Percentiles rank a stretch among this genome's conserved stretches.
Evolutionary conservation across 495 filamentous ascomycete species (phyloP).

Genomic region (Evernia prunastri): DNA sequence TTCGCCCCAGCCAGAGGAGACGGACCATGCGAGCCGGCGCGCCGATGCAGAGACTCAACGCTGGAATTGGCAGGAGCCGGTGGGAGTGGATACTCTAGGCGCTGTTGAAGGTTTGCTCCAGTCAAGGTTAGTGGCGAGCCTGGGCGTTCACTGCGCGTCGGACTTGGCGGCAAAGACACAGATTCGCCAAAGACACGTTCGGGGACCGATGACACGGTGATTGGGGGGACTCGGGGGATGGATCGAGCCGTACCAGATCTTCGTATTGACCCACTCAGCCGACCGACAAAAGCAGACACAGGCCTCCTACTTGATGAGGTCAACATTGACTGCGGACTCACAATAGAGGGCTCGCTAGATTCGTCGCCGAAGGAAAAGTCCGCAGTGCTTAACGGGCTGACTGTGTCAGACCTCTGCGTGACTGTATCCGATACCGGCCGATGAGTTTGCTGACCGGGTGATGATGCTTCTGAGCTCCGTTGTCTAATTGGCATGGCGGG

Average conservation of each 20-base stretch:
- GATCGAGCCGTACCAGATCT: conserved; percentile 14
- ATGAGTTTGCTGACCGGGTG: conserved; percentile 7
- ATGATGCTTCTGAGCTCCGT: conserved; percentile 15
- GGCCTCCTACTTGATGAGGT: conserved; percentile 21
- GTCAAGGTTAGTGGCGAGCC: conserved; percentile 24
- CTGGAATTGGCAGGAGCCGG: conserved; percentile 22
- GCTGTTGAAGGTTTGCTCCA: conserved; percentile 26
- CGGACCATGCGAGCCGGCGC: background rate
- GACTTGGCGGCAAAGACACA: conserved; percentile 25
- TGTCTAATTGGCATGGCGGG: conserved; percentile 11
- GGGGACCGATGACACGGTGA: conserved; percentile 7
- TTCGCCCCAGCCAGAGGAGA: background rate
- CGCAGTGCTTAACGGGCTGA: conserved; percentile 21
- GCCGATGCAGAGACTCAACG: conserved; percentile 16
- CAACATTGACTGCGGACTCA: conserved; percentile 9
- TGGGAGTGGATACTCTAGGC: conserved; percentile 25
- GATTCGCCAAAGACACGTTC: conserved; percentile 16
- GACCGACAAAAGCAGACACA: conserved; percentile 24
- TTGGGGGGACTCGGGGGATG: conserved; percentile 5
- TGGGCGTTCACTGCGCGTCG: conserved; percentile 16
- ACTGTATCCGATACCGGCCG: conserved; percentile 12
- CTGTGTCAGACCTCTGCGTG: conserved; percentile 5
- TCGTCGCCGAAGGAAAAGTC: conserved; percentile 16
- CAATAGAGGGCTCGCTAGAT: conserved; percentile 11
- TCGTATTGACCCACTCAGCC: conserved; percentile 17